phyloP scores from a whole-genome alignment of 2,329 filamentous ascomycete genomes.

The Alternaria consortialis region DNA sequence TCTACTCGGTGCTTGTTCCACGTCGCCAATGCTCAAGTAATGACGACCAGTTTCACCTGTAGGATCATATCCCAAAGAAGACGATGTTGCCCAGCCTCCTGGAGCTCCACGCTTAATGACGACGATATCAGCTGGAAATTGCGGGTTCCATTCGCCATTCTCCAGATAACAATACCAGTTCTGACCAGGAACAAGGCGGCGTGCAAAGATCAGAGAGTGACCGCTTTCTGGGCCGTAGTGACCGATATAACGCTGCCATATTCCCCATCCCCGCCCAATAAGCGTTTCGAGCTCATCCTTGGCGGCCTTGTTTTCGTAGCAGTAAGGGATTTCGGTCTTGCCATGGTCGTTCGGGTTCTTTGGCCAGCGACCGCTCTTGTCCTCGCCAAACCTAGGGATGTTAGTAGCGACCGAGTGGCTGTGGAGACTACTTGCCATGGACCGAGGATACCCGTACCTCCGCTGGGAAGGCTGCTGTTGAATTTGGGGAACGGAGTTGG shows the following conservation, averaged over 20 bases:
- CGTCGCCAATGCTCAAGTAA: not conserved
- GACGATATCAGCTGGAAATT: not conserved
- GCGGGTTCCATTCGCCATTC: slow-evolving; percentile 1
- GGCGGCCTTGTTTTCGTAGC: slow-evolving; percentile 1
- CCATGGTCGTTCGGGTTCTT: not conserved
- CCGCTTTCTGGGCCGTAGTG: not conserved
- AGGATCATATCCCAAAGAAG: not conserved
- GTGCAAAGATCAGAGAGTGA: not conserved
- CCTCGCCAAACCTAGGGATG: not conserved
- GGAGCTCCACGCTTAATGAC: not conserved
- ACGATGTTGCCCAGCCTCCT: not conserved
- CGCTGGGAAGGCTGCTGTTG: not conserved
- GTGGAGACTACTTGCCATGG: not conserved
- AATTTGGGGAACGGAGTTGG: not conserved
- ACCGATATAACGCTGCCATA: not conserved
- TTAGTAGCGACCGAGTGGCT: not conserved
- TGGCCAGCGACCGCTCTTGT: slow-evolving; percentile 5
- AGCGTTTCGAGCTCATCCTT: not conserved
- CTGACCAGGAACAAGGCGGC: not conserved
- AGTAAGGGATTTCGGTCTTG: not conserved
- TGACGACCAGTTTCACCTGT: not conserved
- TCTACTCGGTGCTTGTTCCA: not conserved
- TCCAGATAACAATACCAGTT: not conserved
- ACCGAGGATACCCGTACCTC: not conserved
- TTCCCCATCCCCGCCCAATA: not conserved